Evolutionary conservation across 805 yeast genomes (phyloP), one percentile per base, ranked within the genome.

Genomic region (Myxozyma melibiosi): DNA sequence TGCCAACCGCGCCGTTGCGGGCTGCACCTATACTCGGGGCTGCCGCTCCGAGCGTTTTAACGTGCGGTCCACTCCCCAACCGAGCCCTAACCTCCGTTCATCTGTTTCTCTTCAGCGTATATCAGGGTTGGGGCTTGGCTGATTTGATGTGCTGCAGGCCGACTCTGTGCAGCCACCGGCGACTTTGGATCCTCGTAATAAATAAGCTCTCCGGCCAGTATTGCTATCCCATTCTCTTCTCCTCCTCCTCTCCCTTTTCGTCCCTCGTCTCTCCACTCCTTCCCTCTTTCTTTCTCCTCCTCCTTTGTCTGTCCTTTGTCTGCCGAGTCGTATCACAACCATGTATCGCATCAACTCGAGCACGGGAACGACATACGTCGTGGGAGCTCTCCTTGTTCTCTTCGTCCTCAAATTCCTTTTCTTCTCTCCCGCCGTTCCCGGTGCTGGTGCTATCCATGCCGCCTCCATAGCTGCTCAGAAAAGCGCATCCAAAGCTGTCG

Each of bases 331-430:
- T 11, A n/a, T 25, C 25, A 14, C 25, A 28, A n/a, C 51, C 11
- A 54, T 58, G 64, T 11, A n/a, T 46, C 50, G 62, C 30, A 6
- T 61, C 48, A 37, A 33, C 60, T 30, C 57, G 28, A 44, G 38
- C 39, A 24, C 42, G 20, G 35, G 39, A 53, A 18, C 62, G 35
- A 51, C 65, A 28, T 61, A 57, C 48, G 42, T 60, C 27, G 57
- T 62, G 51, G 64, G 61, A 22, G 62, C 64, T 8, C 57, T 60
- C n/a, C 58, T 61, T 34, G 38, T 59, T 31, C 51, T 62, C 42
- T 61, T 61, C 31, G 65, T 62, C 18, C 31, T 62, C 48, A 53
- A 57, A 44, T 51, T 62, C 40, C 47, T 62, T 28, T 62, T 62
- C 50, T 18, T 62, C 35, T 30, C 62, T 11, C 41, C 53, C 25